Evolutionary conservation across 345 rosid species (phyloP).

Genomic region (Eucalyptus leucophloia): DNA sequence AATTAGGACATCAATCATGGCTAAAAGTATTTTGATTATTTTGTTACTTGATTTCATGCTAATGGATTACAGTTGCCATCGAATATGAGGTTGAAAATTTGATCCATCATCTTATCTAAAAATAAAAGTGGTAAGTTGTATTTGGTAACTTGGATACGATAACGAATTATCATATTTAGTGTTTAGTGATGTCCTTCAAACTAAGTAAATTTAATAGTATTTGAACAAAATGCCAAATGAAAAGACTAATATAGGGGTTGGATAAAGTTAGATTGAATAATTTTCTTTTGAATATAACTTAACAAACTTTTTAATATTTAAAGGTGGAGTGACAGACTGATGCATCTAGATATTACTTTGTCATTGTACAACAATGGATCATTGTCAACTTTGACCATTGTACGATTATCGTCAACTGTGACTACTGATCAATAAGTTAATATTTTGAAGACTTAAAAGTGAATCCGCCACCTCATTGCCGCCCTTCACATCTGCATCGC

Average conservation of each 20-base stretch:
- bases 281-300: no score
- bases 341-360: no score
- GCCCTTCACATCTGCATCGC: neutral
- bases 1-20: neutral
- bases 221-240: no score
- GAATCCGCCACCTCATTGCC: neutral
- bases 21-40: neutral
- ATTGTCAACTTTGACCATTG: no score
- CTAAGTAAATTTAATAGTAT: no score
- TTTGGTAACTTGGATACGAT: rapidly evolving
- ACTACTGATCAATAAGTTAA: rapidly evolving
- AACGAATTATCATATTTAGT: rapidly evolving
- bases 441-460: no score
- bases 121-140: rapidly evolving
- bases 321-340: rapidly evolving
- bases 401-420: rapidly evolving
- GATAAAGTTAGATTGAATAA: neutral
- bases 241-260: rapidly evolving
- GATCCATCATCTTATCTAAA: no score
- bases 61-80: no score
- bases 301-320: no score
- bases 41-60: rapidly evolving
- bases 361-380: no score
- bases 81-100: rapidly evolving
- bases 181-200: no score